Evolutionary conservation across 371 early-diverging fungal species (phyloP).

Genomic region (Syncephalis fuscata): DNA sequence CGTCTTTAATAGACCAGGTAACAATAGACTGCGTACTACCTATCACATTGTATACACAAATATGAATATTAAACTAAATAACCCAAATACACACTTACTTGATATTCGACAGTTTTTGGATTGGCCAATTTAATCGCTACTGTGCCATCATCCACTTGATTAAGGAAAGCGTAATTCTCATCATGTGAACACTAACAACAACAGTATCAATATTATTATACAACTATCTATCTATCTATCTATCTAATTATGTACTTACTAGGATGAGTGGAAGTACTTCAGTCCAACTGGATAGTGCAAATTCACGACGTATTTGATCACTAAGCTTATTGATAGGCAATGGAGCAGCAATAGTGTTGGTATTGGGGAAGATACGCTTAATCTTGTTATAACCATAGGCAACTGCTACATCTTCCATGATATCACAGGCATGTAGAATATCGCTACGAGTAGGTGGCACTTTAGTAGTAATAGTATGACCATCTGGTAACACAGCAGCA

Average conservation of each 20-base stretch:
- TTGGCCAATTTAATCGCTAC: conserved; percentile 86
- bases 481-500: conserved; percentile 40
- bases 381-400: conserved; percentile 98
- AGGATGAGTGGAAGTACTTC: conserved; percentile 94
- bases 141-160: conserved; percentile 51
- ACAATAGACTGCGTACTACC: conserved; percentile 73
- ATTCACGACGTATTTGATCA: conserved; percentile 77
- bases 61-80: too few relatives aligned
- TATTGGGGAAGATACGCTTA: conserved; percentile 56
- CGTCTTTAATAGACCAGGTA: conserved; percentile 96
- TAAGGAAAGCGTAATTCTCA: conserved; percentile 84
- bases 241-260: conserved; percentile 3
- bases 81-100: too few relatives aligned
- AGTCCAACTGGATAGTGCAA: conserved; percentile 88
- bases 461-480: conserved; percentile 50
- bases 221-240: too few relatives aligned
- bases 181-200: conserved; percentile 70
- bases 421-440: conserved; percentile 94
- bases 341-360: conserved; percentile 78
- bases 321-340: conserved; percentile 89
- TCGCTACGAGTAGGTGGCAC: conserved; percentile 92
- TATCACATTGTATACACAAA: conserved; percentile 9
- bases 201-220: conserved; percentile 13
- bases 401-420: conserved; percentile 99
- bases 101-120: conserved; percentile 91